Evolutionary conservation across 257 asterid species (phyloP).

Genomic region (Nicotiana sylvestris): DNA sequence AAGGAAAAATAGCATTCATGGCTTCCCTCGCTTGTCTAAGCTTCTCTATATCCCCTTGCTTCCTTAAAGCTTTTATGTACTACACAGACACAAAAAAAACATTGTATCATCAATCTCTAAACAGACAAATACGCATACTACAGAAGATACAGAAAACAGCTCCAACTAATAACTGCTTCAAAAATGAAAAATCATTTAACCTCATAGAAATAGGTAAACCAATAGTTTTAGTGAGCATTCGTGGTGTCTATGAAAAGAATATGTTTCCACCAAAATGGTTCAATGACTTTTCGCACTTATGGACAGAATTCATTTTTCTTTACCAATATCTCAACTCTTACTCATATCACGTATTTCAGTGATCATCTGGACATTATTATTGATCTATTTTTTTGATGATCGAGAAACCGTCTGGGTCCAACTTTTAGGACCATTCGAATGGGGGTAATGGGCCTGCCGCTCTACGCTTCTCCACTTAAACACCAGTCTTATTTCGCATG

Average conservation of each 20-base stretch:
- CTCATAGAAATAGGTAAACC: neutral
- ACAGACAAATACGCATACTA: neutral
- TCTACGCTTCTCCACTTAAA: no score
- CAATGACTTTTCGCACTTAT: neutral
- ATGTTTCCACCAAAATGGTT: neutral
- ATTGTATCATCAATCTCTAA: neutral
- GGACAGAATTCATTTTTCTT: neutral
- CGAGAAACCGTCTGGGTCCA: no score
- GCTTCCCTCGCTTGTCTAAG: conserved; percentile 86
- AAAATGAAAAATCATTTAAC: neutral
- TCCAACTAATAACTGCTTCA: neutral
- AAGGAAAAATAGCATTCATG: conserved; percentile 75
- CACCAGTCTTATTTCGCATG: no score
- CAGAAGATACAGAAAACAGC: neutral
- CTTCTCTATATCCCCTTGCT: conserved; percentile 81
- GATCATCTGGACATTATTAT: neutral
- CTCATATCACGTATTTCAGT: neutral
- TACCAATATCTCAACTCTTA: neutral
- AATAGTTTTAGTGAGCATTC: neutral
- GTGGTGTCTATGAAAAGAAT: neutral
- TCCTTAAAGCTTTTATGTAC: conserved; percentile 77
- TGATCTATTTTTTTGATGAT: no score
- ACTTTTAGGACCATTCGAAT: no score
- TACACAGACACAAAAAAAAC: conserved; percentile 23
- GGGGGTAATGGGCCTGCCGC: no score